Base-by-base conservation (phyloP, 805 yeast genomes). In the Schwanniomyces yamadae region DNA sequence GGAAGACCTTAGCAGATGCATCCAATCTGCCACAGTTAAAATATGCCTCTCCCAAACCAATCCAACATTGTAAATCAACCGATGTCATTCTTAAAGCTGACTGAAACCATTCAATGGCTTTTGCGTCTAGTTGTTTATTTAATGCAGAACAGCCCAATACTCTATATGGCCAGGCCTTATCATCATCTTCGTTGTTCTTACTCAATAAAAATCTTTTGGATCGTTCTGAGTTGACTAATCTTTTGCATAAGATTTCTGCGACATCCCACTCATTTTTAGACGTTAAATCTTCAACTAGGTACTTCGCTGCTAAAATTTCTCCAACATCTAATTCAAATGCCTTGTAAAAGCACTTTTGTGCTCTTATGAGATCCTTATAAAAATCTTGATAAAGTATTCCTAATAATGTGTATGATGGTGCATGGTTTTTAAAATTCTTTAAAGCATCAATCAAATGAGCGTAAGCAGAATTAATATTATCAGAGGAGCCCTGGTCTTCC, bases 31-130 rank as follows among this genome's bases (percentile, higher is more conserved):
- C 99, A 57, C 93, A 78, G 17, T 80, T 76, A 36, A 75, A 68
- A 57, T 93, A 93, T 0, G 96, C 91, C 56, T 93, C 98, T n/a
- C 99, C 99, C n/a, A 93, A 66, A 1, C 96, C 96, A 19, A 84
- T 69, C 97, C 98, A 91, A 2, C 95, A 82, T 45, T 85, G 82
- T 1, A 76, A 55, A 58, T 93, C 97, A 35, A 52, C 44, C 0
- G 83, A 66, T 28, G 80, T 66, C 44, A 84, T 64, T 42, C 97
- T 72, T 32, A 93, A 66, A 1, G 96, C 89, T 18, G 80, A 75
- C 59, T 93, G 99, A 54, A 87, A 89, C 77, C 85, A 80, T 57
- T 85, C 91, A 31, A 91, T 83, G 0, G 99, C 95, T 37, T 79
- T 80, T 1, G 77, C 78, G 44, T 79, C 86, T 46, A 83, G 81